A percentile compares a stretch with the other conserved stretches of the same genome.
Conservation (phyloP, 176 grass and related monocot species). For the Oryza meridionalis region DNA sequence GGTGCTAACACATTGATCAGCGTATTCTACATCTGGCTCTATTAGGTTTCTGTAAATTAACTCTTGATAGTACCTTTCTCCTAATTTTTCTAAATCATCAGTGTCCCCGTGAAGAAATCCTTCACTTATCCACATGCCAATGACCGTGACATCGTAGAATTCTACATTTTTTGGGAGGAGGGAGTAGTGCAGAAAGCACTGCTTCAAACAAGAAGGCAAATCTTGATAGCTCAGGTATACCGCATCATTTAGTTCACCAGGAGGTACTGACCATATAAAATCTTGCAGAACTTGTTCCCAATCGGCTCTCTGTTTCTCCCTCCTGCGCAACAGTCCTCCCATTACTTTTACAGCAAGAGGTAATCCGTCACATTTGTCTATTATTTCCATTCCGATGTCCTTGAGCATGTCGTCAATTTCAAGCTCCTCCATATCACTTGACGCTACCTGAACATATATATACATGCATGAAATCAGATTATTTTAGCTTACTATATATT, state of each 20-base stretch:
- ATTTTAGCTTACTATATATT: no score
- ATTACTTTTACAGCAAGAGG: conserved; percentile 54
- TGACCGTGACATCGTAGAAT: accelerated
- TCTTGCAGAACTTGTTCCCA: conserved; percentile 41
- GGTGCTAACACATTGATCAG: neutral
- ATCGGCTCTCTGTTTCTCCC: accelerated
- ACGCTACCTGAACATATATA: conserved; percentile 8
- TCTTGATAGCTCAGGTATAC: conserved; percentile 39
- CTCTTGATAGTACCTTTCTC: conserved; percentile 10
- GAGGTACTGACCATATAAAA: conserved; percentile 20
- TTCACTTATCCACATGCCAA: conserved; percentile 49
- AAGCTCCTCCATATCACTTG: neutral
- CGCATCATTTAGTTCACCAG: conserved; percentile 29
- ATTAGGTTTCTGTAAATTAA: conserved; percentile 47
- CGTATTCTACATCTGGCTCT: accelerated
- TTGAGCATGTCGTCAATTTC: neutral
- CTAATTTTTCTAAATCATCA: neutral
- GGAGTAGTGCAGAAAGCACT: conserved; percentile 41
- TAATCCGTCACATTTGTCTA: conserved; percentile 52
- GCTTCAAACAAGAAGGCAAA: conserved; percentile 21
- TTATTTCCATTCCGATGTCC: conserved; percentile 37
- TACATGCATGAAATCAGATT: neutral
- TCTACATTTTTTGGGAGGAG: conserved; percentile 24
- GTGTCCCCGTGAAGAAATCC: conserved; percentile 5
- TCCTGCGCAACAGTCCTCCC: conserved; percentile 43